Base-by-base conservation (phyloP, 306 rosid species). In the Dalbergia cochinchinensis region DNA sequence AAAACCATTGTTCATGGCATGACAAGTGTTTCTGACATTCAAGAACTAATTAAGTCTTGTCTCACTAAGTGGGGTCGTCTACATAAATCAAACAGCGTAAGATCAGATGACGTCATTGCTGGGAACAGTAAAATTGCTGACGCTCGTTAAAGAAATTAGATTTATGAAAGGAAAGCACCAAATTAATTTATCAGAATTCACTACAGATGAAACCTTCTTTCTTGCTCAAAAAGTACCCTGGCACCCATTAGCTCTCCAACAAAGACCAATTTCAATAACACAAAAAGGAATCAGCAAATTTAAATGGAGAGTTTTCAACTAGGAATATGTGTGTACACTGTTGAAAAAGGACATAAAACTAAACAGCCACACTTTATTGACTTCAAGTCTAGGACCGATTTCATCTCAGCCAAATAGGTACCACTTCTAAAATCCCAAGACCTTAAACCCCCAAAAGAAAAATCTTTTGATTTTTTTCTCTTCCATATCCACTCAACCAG, bases 1-100 rank as follows among this genome's bases (percentile, higher is more conserved):
- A 55, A 78, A 50, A 31, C 16, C 16, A 31, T 37, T 37, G 74
- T 59, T 18, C 67, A 78, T 65, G 68, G 77, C 86, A 78, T 19
- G 63, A 44, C 37, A 59, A 5, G 18, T 39, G 44, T 13, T 47
- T 19, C 18, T 10, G 48, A n/a, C 11, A 47, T 66, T 16, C 34
- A 72, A 50, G 59, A 78, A 66, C 8, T 11, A 42, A 42, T 3
- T 8, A 37, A 37, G 41, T 37, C 7, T 42, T 42, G 10, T 42
- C 11, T 1, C 47, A 50, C 18, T 14, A 50, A 15, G 14, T n/a
- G 5, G 57, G 57, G 8, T 50, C 3, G 5, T 12, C 14, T 48
- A 48, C n/a, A 11, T 11, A 10, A 16, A 48, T 12, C 14, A 48
- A 11, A 48, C 11, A 5, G n/a, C 14, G 5, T 48, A 0, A 3